phyloP scores from a whole-genome alignment of 192 early-diverging fungal species.

The Coemansia sp. region DNA sequence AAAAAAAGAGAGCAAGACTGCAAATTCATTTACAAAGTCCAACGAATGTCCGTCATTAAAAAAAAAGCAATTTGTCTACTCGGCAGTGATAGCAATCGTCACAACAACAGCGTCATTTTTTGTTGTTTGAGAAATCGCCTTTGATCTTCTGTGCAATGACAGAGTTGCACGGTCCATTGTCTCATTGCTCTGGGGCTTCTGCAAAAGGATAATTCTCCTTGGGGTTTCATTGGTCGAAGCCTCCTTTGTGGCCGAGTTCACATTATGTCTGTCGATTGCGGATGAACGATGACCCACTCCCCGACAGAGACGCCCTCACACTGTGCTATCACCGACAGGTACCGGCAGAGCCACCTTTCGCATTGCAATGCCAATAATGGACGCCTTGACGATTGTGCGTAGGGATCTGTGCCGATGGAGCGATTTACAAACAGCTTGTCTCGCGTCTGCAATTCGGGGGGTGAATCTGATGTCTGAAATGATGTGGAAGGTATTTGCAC shows the following conservation, averaged over 20 bases:
- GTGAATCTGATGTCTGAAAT: background rate
- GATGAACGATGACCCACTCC: background rate
- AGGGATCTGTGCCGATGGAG: too few relatives aligned
- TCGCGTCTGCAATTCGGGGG: background rate
- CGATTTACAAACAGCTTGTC: too few relatives aligned
- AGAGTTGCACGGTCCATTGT: background rate
- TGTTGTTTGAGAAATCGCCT: background rate
- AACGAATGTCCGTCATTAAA: too few relatives aligned
- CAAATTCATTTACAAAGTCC: too few relatives aligned
- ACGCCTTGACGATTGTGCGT: too few relatives aligned
- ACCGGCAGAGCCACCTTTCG: background rate
- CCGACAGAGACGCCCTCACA: background rate
- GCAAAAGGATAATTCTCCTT: background rate
- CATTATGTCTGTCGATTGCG: background rate
- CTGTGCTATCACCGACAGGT: background rate
- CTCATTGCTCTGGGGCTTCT: background rate
- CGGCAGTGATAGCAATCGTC: background rate
- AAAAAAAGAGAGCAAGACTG: too few relatives aligned
- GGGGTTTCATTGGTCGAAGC: background rate
- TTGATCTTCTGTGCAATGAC: background rate
- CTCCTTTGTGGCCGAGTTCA: background rate
- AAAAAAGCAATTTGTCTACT: too few relatives aligned
- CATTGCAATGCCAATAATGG: too few relatives aligned
- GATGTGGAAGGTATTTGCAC: background rate
- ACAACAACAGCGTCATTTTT: background rate